Conservation (phyloP, 139 green algal species). For the Trebouxia sp. region DNA sequence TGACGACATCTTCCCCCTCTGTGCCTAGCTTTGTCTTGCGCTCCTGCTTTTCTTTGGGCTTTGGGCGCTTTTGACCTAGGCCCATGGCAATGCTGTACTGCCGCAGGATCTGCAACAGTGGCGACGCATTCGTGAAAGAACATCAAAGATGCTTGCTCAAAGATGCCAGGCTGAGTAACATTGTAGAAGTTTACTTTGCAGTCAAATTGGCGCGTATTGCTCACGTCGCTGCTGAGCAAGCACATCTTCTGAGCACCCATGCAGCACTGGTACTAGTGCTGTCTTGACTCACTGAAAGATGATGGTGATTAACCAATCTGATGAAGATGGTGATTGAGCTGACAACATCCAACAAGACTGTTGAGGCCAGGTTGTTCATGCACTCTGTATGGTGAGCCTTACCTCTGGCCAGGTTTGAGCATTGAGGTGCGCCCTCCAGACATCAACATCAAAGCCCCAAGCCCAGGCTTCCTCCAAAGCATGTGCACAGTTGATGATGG, state of each 20-base stretch:
- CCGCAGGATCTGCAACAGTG: slow-evolving; percentile 69
- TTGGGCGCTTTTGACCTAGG: slow-evolving; percentile 34
- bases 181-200: no score
- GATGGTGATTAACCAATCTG: no score
- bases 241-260: no score
- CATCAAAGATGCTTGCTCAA: no score
- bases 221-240: no score
- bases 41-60: slow-evolving; percentile 31
- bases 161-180: no score
- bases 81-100: slow-evolving; percentile 63
- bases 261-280: no score
- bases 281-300: no score
- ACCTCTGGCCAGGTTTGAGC: slow-evolving; percentile 90
- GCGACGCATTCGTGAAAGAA: no score
- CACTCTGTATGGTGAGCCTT: slow-evolving; percentile 46
- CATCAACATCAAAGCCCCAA: slow-evolving; percentile 92
- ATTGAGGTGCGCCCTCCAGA: slow-evolving; percentile 90
- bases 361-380: neutral
- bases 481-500: slow-evolving; percentile 48
- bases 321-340: neutral
- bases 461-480: slow-evolving; percentile 84
- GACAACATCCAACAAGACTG: neutral
- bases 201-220: no score
- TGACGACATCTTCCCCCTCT: slow-evolving; percentile 74
- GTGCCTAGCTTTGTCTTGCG: slow-evolving; percentile 54